Evolutionary conservation across 2,329 filamentous ascomycete species (phyloP).

Genomic region (Monilinia aucupariae): DNA sequence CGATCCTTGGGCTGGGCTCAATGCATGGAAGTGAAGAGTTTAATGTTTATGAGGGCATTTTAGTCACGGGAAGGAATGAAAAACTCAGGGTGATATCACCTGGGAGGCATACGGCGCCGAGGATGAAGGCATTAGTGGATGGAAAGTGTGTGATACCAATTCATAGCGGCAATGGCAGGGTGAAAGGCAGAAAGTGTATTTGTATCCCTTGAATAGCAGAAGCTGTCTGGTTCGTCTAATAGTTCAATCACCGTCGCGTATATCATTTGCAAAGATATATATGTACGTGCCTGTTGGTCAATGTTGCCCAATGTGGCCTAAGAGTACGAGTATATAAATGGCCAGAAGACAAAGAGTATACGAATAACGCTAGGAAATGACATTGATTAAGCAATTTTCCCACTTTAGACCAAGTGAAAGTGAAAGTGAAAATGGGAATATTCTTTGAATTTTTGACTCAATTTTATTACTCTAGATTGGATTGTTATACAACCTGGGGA

Average conservation of each 20-base stretch:
- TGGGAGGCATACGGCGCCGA: constrained; percentile 1
- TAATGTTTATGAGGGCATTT: neutral
- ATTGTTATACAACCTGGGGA: neutral
- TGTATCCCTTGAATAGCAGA: constrained; percentile 3
- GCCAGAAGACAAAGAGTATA: neutral
- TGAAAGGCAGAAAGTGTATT: constrained; percentile 5
- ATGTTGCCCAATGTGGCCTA: neutral
- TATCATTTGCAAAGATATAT: neutral
- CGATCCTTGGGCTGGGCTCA: constrained; percentile 66
- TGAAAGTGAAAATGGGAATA: neutral
- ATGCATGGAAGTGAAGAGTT: constrained; percentile 28
- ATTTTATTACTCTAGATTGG: neutral
- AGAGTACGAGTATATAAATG: neutral
- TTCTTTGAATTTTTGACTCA: neutral
- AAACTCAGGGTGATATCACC: neutral
- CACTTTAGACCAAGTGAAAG: neutral
- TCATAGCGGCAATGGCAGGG: neutral
- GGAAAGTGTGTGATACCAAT: constrained; percentile 8
- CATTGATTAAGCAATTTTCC: neutral
- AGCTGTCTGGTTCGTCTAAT: neutral
- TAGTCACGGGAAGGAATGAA: constrained; percentile 1
- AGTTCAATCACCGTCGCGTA: neutral
- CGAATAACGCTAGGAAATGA: neutral
- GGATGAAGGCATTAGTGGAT: constrained; percentile 7
- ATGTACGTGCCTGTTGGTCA: neutral